Percentiles rank a stretch among this genome's conserved stretches.
Evolutionary conservation across 257 asterid species (phyloP).

Genomic region (Lantana camara): DNA sequence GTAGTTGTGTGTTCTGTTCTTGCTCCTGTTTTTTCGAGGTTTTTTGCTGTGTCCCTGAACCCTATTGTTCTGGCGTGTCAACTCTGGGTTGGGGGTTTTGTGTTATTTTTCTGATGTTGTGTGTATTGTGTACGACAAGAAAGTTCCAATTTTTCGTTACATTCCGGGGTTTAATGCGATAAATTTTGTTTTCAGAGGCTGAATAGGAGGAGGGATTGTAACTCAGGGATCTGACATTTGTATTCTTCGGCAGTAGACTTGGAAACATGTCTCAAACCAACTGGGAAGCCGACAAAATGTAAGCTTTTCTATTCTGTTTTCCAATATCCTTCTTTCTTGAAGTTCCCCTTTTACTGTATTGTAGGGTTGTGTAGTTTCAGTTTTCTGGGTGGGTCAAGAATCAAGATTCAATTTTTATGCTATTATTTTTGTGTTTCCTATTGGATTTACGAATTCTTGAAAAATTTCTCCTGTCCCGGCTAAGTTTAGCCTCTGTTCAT

Average conservation of each 20-base stretch:
- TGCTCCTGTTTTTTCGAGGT: constrained; percentile 13
- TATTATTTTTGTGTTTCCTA: constrained; percentile 16
- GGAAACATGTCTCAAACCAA: constrained; percentile 87
- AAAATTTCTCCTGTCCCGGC: neutral
- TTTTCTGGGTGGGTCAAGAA: constrained; percentile 22
- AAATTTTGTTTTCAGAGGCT: constrained; percentile 34
- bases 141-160: neutral
- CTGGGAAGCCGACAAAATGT: constrained; percentile 99
- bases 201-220: constrained; percentile 18
- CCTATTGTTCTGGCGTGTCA: constrained; percentile 1
- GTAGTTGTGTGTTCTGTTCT: neutral
- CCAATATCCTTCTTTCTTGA: neutral
- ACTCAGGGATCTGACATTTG: constrained; percentile 48
- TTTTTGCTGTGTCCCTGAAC: constrained; percentile 13
- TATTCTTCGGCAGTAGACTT: constrained; percentile 30
- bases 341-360: neutral
- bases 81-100: constrained; percentile 19
- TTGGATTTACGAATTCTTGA: constrained; percentile 34
- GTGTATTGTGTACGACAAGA: neutral
- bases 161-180: constrained; percentile 28
- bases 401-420: too few relatives aligned
- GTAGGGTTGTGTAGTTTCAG: constrained; percentile 8
- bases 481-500: constrained; percentile 1
- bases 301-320: constrained; percentile 31
- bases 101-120: constrained; percentile 7